A percentile compares a stretch with the other conserved stretches of the same genome.
Evolutionary conservation across 176 grass and related monocot genomes (phyloP).

Genomic region (Pontederia crassipes): DNA sequence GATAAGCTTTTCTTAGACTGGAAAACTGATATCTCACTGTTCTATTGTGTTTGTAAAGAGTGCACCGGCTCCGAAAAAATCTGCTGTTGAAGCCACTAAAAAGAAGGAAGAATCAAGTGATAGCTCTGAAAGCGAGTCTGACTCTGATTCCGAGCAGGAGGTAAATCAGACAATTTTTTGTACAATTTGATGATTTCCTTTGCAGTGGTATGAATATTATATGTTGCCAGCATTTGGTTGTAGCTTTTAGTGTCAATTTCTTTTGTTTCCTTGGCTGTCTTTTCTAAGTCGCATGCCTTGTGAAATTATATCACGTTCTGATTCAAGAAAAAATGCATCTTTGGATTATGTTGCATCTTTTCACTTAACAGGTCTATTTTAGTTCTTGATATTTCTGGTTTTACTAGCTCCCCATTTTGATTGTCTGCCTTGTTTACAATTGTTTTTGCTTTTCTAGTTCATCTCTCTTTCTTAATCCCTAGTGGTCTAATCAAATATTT

Average conservation of each 20-base stretch:
- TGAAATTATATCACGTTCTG: not conserved
- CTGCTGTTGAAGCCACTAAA: constrained; percentile 16
- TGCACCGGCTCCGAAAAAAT: constrained; percentile 4
- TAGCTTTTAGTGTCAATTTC: too few relatives aligned
- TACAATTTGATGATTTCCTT: too few relatives aligned
- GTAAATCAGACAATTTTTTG: not conserved
- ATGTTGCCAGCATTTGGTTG: too few relatives aligned
- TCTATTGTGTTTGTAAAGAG: not conserved
- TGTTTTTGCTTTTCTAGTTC: too few relatives aligned
- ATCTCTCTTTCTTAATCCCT: too few relatives aligned
- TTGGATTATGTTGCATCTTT: not conserved
- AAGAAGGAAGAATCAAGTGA: constrained; percentile 38
- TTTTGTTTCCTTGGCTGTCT: not conserved
- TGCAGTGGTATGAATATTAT: too few relatives aligned
- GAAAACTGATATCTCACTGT: too few relatives aligned
- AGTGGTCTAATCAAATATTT: not conserved
- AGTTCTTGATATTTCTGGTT: too few relatives aligned
- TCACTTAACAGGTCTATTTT: not conserved
- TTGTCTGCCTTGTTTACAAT: too few relatives aligned
- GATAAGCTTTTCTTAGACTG: too few relatives aligned
- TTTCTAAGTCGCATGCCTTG: not conserved
- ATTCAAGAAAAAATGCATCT: constrained; percentile 2
- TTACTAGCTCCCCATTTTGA: too few relatives aligned
- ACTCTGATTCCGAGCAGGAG: constrained; percentile 28
- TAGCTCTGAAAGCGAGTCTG: constrained; percentile 32